Percentiles rank a stretch among this genome's conserved stretches.
Evolutionary conservation across 2,329 filamentous ascomycete species (phyloP).

Genomic region (Plectosphaerella cucumerina): DNA sequence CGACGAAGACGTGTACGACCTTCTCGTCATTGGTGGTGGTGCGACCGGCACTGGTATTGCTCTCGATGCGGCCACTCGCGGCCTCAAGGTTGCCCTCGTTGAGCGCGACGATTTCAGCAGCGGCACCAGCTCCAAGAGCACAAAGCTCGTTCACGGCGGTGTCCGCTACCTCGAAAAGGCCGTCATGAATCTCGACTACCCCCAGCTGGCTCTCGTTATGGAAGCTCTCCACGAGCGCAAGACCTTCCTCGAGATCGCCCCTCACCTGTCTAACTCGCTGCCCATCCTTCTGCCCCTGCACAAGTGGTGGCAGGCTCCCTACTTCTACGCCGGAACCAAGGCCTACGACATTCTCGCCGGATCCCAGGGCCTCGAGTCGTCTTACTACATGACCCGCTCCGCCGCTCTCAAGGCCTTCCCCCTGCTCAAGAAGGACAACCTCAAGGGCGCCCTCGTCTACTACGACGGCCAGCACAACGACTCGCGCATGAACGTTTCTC

Average conservation of each 20-base stretch:
- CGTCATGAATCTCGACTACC: conserved; percentile 80
- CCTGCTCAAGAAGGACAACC: conserved; percentile 68
- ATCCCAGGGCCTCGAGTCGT: conserved; percentile 77
- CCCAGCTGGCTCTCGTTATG: conserved; percentile 75
- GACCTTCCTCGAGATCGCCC: conserved; percentile 79
- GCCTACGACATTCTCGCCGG: conserved; percentile 79
- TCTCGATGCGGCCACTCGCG: conserved; percentile 74
- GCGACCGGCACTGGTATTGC: conserved; percentile 79
- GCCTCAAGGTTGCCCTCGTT: conserved; percentile 74
- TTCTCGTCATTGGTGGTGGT: conserved; percentile 74
- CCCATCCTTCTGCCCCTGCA: conserved; percentile 81
- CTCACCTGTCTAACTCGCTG: conserved; percentile 75
- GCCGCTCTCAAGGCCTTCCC: conserved; percentile 76
- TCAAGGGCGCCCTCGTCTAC: conserved; percentile 78
- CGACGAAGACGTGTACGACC: conserved; percentile 58
- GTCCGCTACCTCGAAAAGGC: conserved; percentile 85
- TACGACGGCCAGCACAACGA: conserved; percentile 87
- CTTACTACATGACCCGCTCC: conserved; percentile 74
- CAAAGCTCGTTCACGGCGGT: conserved; percentile 80
- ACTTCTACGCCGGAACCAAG: conserved; percentile 69
- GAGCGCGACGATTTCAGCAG: conserved; percentile 80
- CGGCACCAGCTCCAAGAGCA: conserved; percentile 82
- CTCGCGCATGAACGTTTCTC: conserved; percentile 80
- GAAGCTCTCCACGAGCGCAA: conserved; percentile 79
- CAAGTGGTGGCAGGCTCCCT: conserved; percentile 79